phyloP scores from a whole-genome alignment of 2,329 filamentous ascomycete species.

The Clonostachys chloroleuca region DNA sequence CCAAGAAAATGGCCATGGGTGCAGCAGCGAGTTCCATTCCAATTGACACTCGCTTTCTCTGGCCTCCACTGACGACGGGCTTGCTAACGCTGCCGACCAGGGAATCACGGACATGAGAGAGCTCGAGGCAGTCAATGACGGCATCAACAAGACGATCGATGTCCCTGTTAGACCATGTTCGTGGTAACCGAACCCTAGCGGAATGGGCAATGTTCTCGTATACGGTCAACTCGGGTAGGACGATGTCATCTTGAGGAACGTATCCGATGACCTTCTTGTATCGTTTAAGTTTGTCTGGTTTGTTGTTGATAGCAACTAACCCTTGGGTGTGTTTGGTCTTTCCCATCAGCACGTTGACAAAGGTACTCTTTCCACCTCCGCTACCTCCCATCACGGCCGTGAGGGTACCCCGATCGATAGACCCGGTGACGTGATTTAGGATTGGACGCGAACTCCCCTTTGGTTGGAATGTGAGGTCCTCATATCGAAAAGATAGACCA shows the following conservation, averaged over 20 bases:
- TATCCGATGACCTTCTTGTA: slow-evolving; percentile 59
- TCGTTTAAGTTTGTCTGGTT: slow-evolving; percentile 32
- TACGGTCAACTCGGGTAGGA: slow-evolving; percentile 55
- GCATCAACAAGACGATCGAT: slow-evolving; percentile 48
- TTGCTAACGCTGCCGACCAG: slow-evolving; percentile 45
- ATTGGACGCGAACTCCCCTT: too few species aligned
- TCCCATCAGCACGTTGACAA: too few species aligned
- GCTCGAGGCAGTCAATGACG: slow-evolving; percentile 48
- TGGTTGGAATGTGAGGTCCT: too few species aligned
- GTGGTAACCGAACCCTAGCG: slow-evolving; percentile 47
- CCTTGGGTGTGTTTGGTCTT: too few species aligned
- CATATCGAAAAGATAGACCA: too few species aligned
- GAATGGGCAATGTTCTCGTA: slow-evolving; percentile 59
- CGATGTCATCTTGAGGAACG: slow-evolving; percentile 58
- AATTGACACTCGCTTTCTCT: slow-evolving; percentile 54
- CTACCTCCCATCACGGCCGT: too few species aligned
- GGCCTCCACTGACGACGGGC: slow-evolving; percentile 51
- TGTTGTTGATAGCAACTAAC: too few species aligned
- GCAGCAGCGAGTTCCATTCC: slow-evolving; percentile 54
- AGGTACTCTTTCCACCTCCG: too few species aligned
- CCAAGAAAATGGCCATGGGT: slow-evolving; percentile 50
- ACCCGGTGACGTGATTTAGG: too few species aligned
- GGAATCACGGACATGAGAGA: slow-evolving; percentile 45
- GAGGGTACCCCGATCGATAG: too few species aligned
- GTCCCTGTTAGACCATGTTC: slow-evolving; percentile 41